Conservation (phyloP, 1,139 yeast species). For the Blastobotrys malaysiensis region DNA sequence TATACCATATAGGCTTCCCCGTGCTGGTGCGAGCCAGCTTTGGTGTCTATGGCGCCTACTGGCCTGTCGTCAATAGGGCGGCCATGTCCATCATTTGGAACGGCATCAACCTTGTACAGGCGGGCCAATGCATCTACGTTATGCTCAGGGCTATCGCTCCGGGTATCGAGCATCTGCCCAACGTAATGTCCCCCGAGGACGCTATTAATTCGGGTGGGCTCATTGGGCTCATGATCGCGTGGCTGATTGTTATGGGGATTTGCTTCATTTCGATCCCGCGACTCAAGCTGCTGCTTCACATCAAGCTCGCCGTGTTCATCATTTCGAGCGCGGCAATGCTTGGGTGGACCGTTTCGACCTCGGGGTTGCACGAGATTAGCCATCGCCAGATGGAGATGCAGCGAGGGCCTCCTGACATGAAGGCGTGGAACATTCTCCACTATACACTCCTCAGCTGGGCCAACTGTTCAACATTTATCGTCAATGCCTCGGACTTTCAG, state of each 20-base stretch:
- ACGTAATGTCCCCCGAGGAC: conserved; percentile 42
- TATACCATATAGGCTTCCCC: conserved; percentile 74
- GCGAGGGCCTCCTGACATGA: conserved; percentile 32
- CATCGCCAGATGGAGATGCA: neutral
- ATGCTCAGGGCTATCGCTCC: conserved; percentile 68
- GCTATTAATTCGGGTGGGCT: conserved; percentile 57
- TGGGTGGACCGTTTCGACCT: conserved; percentile 65
- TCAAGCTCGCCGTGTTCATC: conserved; percentile 66
- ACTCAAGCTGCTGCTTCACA: conserved; percentile 65
- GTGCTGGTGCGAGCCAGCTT: conserved; percentile 67
- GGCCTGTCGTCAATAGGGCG: conserved; percentile 78
- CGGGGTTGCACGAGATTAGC: conserved; percentile 31
- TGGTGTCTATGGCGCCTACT: conserved; percentile 71
- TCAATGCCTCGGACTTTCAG: conserved; percentile 76
- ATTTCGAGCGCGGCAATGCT: conserved; percentile 66
- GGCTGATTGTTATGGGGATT: conserved; percentile 66
- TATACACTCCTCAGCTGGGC: conserved; percentile 67
- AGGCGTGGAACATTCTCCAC: conserved; percentile 69
- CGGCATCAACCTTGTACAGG: conserved; percentile 71
- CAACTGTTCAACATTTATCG: conserved; percentile 70
- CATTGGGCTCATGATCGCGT: conserved; percentile 61
- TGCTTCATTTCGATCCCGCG: conserved; percentile 68
- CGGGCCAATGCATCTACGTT: conserved; percentile 67
- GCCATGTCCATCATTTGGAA: conserved; percentile 82
- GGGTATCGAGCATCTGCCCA: conserved; percentile 48